Percentiles rank a stretch among this genome's conserved stretches.
These are phyloP conservation scores for Sphagnum fallax DNA, from an alignment of 228 moss, liverwort and hornwort genomes.

Conservation along the genomic window DNA sequence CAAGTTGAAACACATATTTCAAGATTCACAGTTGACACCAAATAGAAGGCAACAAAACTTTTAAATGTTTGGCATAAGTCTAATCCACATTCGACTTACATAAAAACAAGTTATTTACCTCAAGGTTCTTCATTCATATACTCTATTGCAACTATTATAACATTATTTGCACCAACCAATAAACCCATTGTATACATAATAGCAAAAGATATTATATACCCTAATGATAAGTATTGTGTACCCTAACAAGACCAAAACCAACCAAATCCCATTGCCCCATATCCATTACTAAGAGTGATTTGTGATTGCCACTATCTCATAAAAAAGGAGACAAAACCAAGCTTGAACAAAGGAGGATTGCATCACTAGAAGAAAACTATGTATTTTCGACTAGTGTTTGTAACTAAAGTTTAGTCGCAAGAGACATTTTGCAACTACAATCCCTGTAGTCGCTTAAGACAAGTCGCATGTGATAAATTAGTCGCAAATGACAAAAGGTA, in stretches of 20 bases:
- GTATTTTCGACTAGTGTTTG: too few relatives aligned
- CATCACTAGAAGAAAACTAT: too few relatives aligned
- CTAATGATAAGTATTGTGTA: neutral
- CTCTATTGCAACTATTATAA: constrained; percentile 82
- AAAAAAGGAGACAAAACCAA: neutral
- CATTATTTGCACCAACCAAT: constrained; percentile 52
- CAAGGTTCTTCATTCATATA: constrained; percentile 78
- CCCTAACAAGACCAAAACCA: neutral
- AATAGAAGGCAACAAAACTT: neutral
- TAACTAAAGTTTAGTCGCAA: too few relatives aligned
- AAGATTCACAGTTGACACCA: neutral
- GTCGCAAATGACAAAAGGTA: too few relatives aligned
- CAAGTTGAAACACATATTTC: neutral
- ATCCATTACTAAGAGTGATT: too few relatives aligned
- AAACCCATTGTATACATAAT: neutral
- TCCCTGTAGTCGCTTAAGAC: too few relatives aligned
- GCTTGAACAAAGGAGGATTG: neutral
- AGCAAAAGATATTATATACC: too few relatives aligned
- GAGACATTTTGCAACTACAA: too few relatives aligned
- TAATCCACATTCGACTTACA: too few relatives aligned
- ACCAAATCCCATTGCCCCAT: neutral
- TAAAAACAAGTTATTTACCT: constrained; percentile 20
- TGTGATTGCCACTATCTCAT: too few relatives aligned
- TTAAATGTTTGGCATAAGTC: neutral
- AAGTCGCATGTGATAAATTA: too few relatives aligned